Evolutionary conservation across 805 yeast genomes (phyloP), one percentile per base, ranked within the genome.

Genomic region (Millerozyma miso): DNA sequence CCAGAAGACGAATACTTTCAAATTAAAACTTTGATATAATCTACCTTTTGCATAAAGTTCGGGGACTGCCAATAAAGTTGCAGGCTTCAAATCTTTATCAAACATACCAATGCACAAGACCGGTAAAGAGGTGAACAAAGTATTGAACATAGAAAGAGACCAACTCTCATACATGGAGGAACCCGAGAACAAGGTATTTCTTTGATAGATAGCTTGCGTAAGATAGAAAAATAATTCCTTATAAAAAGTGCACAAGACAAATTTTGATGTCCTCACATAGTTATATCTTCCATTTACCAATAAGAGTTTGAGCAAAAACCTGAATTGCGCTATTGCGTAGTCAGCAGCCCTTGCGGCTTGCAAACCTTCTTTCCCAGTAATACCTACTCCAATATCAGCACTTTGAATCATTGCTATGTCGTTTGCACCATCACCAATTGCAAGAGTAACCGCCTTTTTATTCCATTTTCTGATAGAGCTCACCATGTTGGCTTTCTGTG

Each of bases 391-490:
- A 43, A 93, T 88, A 63, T 93, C 98, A 0, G 99, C 99, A 56
- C 95, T 85, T 67, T 93, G 97, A 48, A 93, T 93, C 99, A 93
- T 93, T 1, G 99, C 98, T 59, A 93, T 90, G 63, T 93, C 99
- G 59, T 93, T 93, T 2, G 99, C 99, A 50, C 99, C 99, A 66
- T 93, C 99, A 5, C 99, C 99, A 58, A 93, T 86, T 0, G 99
- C 99, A 47, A 93, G 72, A 0, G 97, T 88, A 4, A 93, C 97
- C 33, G 86, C 75, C 1, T 66, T 65, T 39, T 74, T 81, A 53
- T 84, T 76, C 44, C 83, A 67, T n/a, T 74, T 68, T 40, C 98
- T 74, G n/a, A 95, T 88, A 29, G 81, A 74, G 19, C 79, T 63
- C 2, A 93, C 98, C 87, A 93, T 82, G 20, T 77, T 70, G 0